Conservation (phyloP, 805 yeast species). For the Debaryomyces maramus region DNA sequence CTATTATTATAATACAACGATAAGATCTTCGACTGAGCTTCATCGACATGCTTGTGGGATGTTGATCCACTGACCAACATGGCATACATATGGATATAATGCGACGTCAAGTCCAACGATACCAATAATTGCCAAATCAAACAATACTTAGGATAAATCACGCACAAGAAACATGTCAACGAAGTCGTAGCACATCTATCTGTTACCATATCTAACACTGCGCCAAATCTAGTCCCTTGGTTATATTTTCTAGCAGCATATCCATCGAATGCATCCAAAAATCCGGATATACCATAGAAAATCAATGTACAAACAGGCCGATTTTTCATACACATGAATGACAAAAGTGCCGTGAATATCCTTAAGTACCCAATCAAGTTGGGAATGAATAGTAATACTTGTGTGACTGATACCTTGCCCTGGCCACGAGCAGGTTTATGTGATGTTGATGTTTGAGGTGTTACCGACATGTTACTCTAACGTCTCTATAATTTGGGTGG, state of each 20-base stretch:
- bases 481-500: too few relatives aligned
- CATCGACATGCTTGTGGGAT: slow-evolving; percentile 81
- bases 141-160: slow-evolving; percentile 70
- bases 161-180: slow-evolving; percentile 81
- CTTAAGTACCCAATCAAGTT: slow-evolving; percentile 89
- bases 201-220: slow-evolving; percentile 97
- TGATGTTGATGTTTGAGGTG: neutral
- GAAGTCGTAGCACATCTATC: slow-evolving; percentile 96
- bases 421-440: neutral
- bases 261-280: slow-evolving; percentile 95
- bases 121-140: slow-evolving; percentile 80
- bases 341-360: slow-evolving; percentile 75
- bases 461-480: neutral
- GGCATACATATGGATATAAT: slow-evolving; percentile 98
- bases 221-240: slow-evolving; percentile 92
- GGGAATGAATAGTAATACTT: slow-evolving; percentile 80
- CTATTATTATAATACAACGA: slow-evolving; percentile 86
- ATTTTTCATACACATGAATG: slow-evolving; percentile 77
- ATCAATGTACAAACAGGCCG: slow-evolving; percentile 80
- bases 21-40: slow-evolving; percentile 68
- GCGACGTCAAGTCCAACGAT: slow-evolving; percentile 86
- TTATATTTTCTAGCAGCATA: slow-evolving; percentile 85
- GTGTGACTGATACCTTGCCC: slow-evolving; percentile 34
- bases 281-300: slow-evolving; percentile 82
- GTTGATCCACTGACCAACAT: slow-evolving; percentile 75